phyloP scores from a whole-genome alignment of 1,284 basidiomycete species.

The Ceratobasidium papillatum region DNA sequence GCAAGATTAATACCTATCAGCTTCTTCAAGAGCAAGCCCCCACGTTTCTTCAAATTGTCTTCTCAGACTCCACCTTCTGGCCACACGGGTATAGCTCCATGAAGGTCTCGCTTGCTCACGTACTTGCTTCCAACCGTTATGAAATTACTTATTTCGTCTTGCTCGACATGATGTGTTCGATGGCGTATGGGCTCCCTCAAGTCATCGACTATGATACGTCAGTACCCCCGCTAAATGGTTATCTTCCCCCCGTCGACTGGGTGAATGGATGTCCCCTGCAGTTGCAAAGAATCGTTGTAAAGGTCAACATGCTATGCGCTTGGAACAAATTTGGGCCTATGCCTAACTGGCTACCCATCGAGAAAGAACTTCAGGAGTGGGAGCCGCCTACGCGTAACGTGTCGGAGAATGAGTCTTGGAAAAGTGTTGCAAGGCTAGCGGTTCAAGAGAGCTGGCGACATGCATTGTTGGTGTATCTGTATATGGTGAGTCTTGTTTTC shows the following conservation, averaged over 20 bases:
- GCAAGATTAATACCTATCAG: background rate
- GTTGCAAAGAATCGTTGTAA: background rate
- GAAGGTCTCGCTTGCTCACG: background rate
- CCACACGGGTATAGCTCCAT: background rate
- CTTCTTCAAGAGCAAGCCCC: background rate
- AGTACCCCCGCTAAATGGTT: background rate
- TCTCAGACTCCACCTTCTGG: slow-evolving; percentile 20
- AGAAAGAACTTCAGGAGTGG: background rate
- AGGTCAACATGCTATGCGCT: background rate
- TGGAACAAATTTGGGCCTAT: background rate
- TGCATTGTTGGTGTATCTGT: slow-evolving; percentile 3
- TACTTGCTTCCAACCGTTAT: background rate
- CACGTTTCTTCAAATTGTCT: slow-evolving; percentile 18
- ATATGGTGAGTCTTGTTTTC: slow-evolving; percentile 12
- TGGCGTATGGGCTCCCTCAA: slow-evolving; percentile 22
- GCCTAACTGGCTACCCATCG: background rate
- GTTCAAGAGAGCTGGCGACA: slow-evolving; percentile 21
- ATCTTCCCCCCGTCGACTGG: background rate
- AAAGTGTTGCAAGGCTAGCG: background rate
- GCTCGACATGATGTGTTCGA: slow-evolving; percentile 15
- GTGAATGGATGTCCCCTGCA: slow-evolving; percentile 1
- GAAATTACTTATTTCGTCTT: slow-evolving; percentile 11
- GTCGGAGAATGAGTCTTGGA: slow-evolving; percentile 1
- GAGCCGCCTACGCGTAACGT: background rate
- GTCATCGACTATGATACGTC: slow-evolving; percentile 18